A percentile compares a stretch with the other conserved stretches of the same genome.
Evolutionary conservation across 73 alveolate genomes (phyloP).

Genomic region (Paramecium bursaria): DNA sequence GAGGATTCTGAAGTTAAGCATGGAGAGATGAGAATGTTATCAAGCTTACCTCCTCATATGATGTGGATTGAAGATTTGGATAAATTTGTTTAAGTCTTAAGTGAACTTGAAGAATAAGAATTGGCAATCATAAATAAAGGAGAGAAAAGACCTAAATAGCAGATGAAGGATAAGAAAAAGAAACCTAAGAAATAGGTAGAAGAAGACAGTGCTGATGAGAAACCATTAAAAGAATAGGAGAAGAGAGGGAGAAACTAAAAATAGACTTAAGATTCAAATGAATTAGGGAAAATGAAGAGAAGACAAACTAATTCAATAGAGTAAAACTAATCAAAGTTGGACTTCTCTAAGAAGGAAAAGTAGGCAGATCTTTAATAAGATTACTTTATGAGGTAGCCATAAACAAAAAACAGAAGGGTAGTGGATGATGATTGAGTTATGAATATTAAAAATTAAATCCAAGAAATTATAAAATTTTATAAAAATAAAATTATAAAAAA

Average conservation of each 20-base stretch:
- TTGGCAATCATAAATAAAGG: constrained; percentile 13
- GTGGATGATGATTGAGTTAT: too few species aligned
- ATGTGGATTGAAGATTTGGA: constrained; percentile 87
- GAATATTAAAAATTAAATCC: too few species aligned
- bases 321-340: too few species aligned
- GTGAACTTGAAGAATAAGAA: constrained; percentile 56
- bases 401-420: too few species aligned
- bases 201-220: not conserved
- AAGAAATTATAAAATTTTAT: too few species aligned
- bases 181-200: constrained; percentile 31
- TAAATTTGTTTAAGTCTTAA: constrained; percentile 62
- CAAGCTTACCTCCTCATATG: constrained; percentile 62
- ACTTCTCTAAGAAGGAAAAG: too few species aligned
- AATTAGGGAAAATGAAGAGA: too few species aligned
- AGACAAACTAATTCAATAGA: too few species aligned
- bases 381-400: too few species aligned
- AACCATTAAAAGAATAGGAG: not conserved
- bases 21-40: constrained; percentile 69
- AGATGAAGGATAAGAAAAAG: not conserved
- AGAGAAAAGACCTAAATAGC: constrained; percentile 19
- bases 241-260: not conserved
- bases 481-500: too few species aligned
- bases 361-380: too few species aligned
- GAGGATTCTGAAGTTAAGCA: constrained; percentile 77
- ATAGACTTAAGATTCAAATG: too few species aligned